Conservation (phyloP, 371 early-diverging fungal species). For the Actinomucor elegans region DNA sequence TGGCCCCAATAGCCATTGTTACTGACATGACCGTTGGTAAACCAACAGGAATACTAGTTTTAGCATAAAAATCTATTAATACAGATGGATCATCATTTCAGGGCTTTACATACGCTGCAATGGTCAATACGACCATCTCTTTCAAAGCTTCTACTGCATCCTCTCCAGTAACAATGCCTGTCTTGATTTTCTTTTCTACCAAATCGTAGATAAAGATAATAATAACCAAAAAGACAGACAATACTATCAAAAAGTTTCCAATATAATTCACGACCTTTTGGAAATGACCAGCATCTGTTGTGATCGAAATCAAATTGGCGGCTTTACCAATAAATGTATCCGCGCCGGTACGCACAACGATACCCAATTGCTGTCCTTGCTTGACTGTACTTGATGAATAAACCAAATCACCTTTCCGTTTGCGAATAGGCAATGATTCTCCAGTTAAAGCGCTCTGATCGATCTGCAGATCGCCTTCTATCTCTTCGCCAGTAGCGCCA, state of each 20-base stretch:
- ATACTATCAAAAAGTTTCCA: conserved; percentile 88
- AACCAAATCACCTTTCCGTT: conserved; percentile 78
- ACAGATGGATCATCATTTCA: not conserved
- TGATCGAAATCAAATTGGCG: conserved; percentile 84
- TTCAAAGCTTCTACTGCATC: conserved; percentile 68
- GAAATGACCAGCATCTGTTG: conserved; percentile 86
- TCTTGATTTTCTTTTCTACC: conserved; percentile 43
- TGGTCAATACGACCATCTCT: conserved; percentile 87
- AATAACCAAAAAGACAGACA: conserved; percentile 78
- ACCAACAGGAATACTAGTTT: conserved; percentile 86
- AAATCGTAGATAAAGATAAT: conserved; percentile 81
- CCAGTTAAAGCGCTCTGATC: conserved; percentile 97
- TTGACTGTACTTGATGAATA: conserved; percentile 91
- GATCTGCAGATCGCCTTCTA: conserved; percentile 77
- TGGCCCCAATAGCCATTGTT: conserved; percentile 95
- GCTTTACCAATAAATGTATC: conserved; percentile 92
- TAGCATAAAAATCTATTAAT: not conserved
- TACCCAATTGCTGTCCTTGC: conserved; percentile 87
- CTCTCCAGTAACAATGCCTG: conserved; percentile 30
- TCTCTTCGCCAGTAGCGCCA: conserved; percentile 76
- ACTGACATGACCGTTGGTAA: conserved; percentile 96
- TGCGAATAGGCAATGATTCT: conserved; percentile 87
- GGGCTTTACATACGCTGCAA: conserved; percentile 72
- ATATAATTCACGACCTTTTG: conserved; percentile 90
- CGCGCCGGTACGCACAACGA: conserved; percentile 86